These are phyloP conservation scores for Sporothrix sp. DNA, from an alignment of 2,329 filamentous ascomycete genomes.

Conservation along the genomic window DNA sequence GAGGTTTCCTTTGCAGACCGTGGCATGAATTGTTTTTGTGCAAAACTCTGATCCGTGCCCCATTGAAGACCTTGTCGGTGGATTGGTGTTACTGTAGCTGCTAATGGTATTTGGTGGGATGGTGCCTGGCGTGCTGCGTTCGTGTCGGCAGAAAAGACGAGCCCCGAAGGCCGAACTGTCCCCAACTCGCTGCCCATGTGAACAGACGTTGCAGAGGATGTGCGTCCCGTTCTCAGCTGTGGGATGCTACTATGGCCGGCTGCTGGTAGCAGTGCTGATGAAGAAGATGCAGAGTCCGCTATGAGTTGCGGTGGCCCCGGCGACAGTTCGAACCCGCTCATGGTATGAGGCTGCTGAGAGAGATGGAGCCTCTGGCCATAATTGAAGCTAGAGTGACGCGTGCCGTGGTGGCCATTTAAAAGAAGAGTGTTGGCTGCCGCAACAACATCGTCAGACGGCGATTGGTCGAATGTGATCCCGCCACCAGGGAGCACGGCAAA, in stretches of 20 bases:
- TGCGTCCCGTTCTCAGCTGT: not conserved
- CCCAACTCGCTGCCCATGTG: not conserved
- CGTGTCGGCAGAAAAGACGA: not conserved
- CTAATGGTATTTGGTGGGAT: not conserved
- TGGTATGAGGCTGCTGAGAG: constrained; percentile 21
- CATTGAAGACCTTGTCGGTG: constrained; percentile 22
- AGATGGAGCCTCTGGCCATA: constrained; percentile 14
- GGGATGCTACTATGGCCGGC: not conserved
- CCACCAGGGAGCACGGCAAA: not conserved
- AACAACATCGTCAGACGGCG: constrained; percentile 45
- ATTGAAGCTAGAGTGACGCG: constrained; percentile 4
- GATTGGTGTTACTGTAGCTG: not conserved
- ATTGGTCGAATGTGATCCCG: constrained; percentile 19
- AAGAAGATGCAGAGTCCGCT: not conserved
- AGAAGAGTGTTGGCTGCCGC: constrained; percentile 43
- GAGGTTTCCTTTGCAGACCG: constrained; percentile 46
- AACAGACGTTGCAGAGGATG: not conserved
- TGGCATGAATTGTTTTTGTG: constrained; percentile 42
- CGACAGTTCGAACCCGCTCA: not conserved
- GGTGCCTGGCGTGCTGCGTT: not conserved
- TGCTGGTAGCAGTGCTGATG: not conserved
- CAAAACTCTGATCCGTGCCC: constrained; percentile 61
- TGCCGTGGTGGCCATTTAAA: constrained; percentile 32
- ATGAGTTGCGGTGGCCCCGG: not conserved
- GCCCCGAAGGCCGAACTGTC: not conserved